These are phyloP conservation scores for Gnomoniopsis smithogilvyi DNA, from an alignment of 2,329 filamentous ascomycete species.

Conservation along the genomic window DNA sequence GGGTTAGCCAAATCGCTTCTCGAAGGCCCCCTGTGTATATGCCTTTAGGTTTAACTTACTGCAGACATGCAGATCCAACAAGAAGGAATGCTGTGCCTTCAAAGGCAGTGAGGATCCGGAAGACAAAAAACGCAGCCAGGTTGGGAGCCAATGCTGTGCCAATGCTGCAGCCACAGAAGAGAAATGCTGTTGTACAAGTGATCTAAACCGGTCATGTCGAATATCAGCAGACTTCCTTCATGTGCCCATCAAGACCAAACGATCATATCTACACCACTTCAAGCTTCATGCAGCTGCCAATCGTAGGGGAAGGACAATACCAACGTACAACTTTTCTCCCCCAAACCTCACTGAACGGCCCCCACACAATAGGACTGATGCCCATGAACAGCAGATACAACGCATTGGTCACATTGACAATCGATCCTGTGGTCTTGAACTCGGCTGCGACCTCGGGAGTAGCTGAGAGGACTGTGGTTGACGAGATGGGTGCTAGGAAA, in stretches of 20 bases:
- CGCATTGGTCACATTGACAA: constrained; percentile 67
- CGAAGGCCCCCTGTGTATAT: not conserved
- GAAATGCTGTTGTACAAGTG: constrained; percentile 48
- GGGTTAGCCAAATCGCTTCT: not conserved
- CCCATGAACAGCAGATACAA: constrained; percentile 72
- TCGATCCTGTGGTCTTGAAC: constrained; percentile 55
- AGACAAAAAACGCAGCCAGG: constrained; percentile 62
- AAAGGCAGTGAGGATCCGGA: constrained; percentile 66
- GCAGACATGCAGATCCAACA: constrained; percentile 62
- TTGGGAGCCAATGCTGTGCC: constrained; percentile 67
- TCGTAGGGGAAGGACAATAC: not conserved
- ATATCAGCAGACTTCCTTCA: not conserved
- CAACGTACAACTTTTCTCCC: constrained; percentile 45
- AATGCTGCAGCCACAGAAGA: constrained; percentile 63
- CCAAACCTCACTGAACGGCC: constrained; percentile 59
- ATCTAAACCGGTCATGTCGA: constrained; percentile 33
- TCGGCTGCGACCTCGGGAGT: constrained; percentile 62
- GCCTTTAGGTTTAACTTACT: constrained; percentile 28
- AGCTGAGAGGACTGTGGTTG: constrained; percentile 62
- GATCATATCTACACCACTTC: not conserved
- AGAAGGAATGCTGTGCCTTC: constrained; percentile 68
- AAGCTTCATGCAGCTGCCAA: not conserved
- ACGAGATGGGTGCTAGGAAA: constrained; percentile 70
- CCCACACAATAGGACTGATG: constrained; percentile 61
- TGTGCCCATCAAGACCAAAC: not conserved